Conservation (phyloP, 2,329 filamentous ascomycete genomes). For the Nothophoma quercina region DNA sequence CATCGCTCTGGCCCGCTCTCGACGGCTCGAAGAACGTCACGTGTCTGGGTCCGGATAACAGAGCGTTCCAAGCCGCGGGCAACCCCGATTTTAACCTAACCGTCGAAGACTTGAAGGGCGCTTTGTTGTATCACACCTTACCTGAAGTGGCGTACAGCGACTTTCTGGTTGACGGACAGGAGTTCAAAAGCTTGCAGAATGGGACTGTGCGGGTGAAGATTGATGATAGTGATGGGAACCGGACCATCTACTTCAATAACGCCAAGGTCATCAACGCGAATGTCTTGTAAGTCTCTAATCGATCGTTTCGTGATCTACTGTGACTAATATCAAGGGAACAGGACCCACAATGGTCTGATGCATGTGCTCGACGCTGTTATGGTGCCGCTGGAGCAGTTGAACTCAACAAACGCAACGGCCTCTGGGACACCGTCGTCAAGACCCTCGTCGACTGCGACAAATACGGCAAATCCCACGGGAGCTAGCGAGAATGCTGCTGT, state of each 20-base stretch:
- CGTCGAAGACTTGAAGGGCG: conserved; percentile 11
- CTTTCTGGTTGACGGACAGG: conserved; percentile 28
- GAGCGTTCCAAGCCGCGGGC: conserved; percentile 24
- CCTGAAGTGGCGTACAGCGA: conserved; percentile 28
- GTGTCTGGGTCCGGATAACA: conserved; percentile 28
- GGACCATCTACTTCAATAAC: conserved; percentile 33
- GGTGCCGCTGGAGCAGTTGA: conserved; percentile 24
- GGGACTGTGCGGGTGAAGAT: conserved; percentile 27
- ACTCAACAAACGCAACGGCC: conserved; percentile 10
- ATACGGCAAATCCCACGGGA: not conserved
- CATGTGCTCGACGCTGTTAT: conserved; percentile 33
- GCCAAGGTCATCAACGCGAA: conserved; percentile 32
- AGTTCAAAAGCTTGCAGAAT: conserved; percentile 28
- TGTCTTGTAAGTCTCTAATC: conserved; percentile 26
- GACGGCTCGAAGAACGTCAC: conserved; percentile 28
- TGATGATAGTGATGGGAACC: conserved; percentile 18
- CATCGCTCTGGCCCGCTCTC: conserved; percentile 24
- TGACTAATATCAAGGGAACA: conserved; percentile 3
- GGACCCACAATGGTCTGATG: conserved; percentile 31
- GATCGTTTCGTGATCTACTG: not conserved
- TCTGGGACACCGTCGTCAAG: conserved; percentile 13
- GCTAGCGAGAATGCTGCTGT: not conserved
- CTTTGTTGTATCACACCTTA: conserved; percentile 28
- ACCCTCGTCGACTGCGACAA: conserved; percentile 13
- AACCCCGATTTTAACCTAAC: conserved; percentile 22